Percentiles rank a stretch among this genome's conserved stretches.
Conservation (phyloP, 202 grass and related monocot genomes). For the Sporobolus alterniflorus region DNA sequence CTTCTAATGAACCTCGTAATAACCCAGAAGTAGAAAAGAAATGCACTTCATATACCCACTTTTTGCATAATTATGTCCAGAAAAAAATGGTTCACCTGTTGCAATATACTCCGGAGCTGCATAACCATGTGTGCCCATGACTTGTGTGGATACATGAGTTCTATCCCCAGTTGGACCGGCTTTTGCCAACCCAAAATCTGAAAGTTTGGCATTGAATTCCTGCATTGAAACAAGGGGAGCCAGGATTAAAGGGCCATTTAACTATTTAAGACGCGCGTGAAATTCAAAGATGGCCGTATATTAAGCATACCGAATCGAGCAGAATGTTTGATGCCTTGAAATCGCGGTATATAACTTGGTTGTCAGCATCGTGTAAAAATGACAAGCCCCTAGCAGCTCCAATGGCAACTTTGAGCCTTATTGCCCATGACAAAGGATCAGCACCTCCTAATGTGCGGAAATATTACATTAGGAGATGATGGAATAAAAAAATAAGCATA, state of each 20-base stretch:
- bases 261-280: neutral
- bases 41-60: neutral
- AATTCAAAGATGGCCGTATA: constrained; percentile 1
- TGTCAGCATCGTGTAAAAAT: constrained; percentile 90
- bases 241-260: constrained; percentile 14
- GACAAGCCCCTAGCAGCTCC: constrained; percentile 92
- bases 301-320: constrained; percentile 80
- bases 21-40: neutral
- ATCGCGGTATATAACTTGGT: constrained; percentile 96
- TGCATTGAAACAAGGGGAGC: constrained; percentile 43
- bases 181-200: constrained; percentile 98
- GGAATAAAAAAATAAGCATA: neutral
- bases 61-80: neutral
- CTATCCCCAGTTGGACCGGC: constrained; percentile 93
- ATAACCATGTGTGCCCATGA: constrained; percentile 98
- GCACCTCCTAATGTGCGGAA: constrained; percentile 64
- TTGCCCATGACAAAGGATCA: constrained; percentile 85
- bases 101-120: constrained; percentile 97
- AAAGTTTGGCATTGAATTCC: constrained; percentile 91
- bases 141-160: constrained; percentile 97
- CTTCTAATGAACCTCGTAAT: neutral
- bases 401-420: constrained; percentile 94
- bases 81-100: constrained; percentile 60
- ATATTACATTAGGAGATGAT: constrained; percentile 12
- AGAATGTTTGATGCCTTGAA: constrained; percentile 98